These are phyloP conservation scores for Hypoxylon trugodes DNA, from an alignment of 495 filamentous ascomycete genomes.

Conservation along the genomic window DNA sequence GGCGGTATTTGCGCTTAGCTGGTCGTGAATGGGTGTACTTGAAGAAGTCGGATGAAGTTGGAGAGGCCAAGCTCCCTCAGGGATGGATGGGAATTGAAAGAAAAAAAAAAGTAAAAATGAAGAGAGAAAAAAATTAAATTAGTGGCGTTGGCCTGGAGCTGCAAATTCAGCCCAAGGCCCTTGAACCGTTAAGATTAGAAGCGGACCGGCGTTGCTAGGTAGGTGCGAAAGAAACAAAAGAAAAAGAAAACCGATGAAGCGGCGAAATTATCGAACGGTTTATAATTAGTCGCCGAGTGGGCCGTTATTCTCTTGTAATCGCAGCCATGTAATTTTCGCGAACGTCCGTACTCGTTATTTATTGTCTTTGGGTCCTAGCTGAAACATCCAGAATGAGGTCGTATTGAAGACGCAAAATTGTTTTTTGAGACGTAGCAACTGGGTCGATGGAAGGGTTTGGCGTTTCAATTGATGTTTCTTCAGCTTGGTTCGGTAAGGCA, in stretches of 20 bases:
- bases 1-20: conserved; percentile 9
- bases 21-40: conserved; percentile 1
- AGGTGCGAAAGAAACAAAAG: conserved; percentile 4
- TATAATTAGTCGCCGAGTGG: neutral
- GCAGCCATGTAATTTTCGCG: conserved; percentile 15
- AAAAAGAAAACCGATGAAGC: conserved; percentile 16
- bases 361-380: too few species aligned
- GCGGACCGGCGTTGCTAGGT: neutral
- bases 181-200: too few species aligned
- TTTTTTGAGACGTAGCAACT: too few species aligned
- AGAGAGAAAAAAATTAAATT: conserved; percentile 8
- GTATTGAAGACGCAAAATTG: too few species aligned
- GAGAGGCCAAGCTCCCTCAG: neutral
- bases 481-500: too few species aligned
- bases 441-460: too few species aligned
- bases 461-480: too few species aligned
- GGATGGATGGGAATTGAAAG: neutral
- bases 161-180: neutral
- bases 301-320: conserved; percentile 3
- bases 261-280: conserved; percentile 1
- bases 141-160: conserved; percentile 17
- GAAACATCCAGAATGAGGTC: too few species aligned
- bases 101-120: neutral
- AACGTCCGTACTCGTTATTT: neutral
- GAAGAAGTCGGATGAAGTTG: neutral